Percentiles rank a stretch among this genome's conserved stretches.
phyloP scores from a whole-genome alignment of 2,329 filamentous ascomycete genomes.

The Talaromyces verruculosus region DNA sequence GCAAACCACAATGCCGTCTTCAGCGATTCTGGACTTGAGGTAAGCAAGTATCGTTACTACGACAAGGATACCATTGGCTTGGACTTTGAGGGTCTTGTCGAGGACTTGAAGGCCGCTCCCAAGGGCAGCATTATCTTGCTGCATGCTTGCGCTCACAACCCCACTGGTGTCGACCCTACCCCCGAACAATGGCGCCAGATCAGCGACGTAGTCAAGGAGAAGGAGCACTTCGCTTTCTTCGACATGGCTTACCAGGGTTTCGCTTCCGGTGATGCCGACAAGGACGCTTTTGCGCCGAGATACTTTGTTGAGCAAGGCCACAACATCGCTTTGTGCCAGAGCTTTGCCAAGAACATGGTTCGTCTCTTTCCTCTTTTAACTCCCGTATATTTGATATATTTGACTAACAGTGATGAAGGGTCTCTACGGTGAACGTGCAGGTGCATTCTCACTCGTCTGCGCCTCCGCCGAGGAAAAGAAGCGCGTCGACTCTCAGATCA shows the following conservation, averaged over 20 bases:
- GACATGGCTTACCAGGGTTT: slow-evolving; percentile 99
- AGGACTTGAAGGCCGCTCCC: slow-evolving; percentile 85
- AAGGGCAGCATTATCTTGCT: slow-evolving; percentile 86
- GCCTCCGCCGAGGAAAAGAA: slow-evolving; percentile 86
- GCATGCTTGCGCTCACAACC: slow-evolving; percentile 97
- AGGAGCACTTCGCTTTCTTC: slow-evolving; percentile 92
- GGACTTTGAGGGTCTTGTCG: slow-evolving; percentile 91
- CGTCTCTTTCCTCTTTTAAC: slow-evolving; percentile 24
- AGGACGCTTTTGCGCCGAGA: slow-evolving; percentile 89
- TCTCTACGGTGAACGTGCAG: slow-evolving; percentile 96
- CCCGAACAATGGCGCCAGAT: slow-evolving; percentile 91
- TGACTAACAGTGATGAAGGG: slow-evolving; percentile 55
- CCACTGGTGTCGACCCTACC: slow-evolving; percentile 92
- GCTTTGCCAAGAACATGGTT: slow-evolving; percentile 99
- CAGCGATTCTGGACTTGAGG: slow-evolving; percentile 84
- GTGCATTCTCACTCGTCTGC: slow-evolving; percentile 91
- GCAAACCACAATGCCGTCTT: slow-evolving; percentile 98
- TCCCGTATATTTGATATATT: not conserved
- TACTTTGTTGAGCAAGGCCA: slow-evolving; percentile 93
- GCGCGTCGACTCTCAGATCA: slow-evolving; percentile 94
- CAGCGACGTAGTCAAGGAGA: slow-evolving; percentile 78
- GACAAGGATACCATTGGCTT: slow-evolving; percentile 98
- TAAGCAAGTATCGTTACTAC: slow-evolving; percentile 98
- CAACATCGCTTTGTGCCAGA: slow-evolving; percentile 83
- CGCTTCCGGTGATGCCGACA: slow-evolving; percentile 85